These are phyloP conservation scores for Xanthoconium stramineum DNA, from an alignment of 768 basidiomycete species.

Conservation along the genomic window DNA sequence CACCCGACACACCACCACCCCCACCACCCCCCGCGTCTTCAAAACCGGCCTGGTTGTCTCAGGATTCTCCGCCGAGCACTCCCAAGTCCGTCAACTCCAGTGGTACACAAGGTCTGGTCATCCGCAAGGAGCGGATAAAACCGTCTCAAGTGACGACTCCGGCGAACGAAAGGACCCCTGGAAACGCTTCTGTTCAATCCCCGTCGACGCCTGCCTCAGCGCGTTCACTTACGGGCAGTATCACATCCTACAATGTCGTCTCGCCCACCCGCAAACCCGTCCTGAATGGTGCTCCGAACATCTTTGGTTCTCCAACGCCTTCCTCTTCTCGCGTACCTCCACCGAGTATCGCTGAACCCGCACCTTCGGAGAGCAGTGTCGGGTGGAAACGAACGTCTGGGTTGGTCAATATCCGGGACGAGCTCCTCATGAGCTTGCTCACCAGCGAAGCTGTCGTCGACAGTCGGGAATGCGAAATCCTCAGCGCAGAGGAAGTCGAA, in stretches of 20 bases:
- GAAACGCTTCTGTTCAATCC: constrained; percentile 27
- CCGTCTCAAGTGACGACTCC: constrained; percentile 21
- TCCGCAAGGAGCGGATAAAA: constrained; percentile 52
- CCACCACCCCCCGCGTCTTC: constrained; percentile 24
- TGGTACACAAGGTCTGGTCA: constrained; percentile 36
- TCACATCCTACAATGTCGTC: constrained; percentile 20
- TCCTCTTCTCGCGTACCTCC: constrained; percentile 37
- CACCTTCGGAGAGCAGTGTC: constrained; percentile 34
- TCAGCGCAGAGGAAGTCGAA: constrained; percentile 70
- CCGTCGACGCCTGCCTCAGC: constrained; percentile 17
- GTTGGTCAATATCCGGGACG: constrained; percentile 64
- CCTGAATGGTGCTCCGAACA: constrained; percentile 10
- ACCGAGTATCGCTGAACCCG: constrained; percentile 31
- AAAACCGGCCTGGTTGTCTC: constrained; percentile 47
- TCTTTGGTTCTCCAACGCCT: constrained; percentile 36
- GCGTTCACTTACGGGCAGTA: constrained; percentile 25
- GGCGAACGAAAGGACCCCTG: constrained; percentile 16
- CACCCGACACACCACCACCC: constrained; percentile 22
- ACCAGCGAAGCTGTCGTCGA: constrained; percentile 96
- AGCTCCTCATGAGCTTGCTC: constrained; percentile 83
- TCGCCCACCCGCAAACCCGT: constrained; percentile 19
- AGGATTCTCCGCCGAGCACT: constrained; percentile 35
- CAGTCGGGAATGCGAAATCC: constrained; percentile 74
- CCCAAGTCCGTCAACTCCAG: constrained; percentile 17
- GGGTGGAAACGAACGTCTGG: constrained; percentile 45